Evolutionary conservation across 208 protist species (phyloP).

Genomic region (Polymyxa betae): DNA sequence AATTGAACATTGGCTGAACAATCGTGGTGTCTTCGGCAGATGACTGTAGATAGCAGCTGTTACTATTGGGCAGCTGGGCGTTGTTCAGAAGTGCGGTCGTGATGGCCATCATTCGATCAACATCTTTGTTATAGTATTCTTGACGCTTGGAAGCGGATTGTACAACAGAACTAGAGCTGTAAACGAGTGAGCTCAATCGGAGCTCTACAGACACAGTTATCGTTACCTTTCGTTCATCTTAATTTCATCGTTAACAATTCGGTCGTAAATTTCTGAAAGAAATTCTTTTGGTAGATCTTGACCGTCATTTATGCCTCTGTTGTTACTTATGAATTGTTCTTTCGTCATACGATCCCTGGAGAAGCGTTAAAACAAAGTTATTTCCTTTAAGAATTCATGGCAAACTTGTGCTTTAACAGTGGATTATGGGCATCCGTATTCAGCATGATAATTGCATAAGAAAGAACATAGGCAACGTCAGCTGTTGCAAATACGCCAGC

Average conservation of each 20-base stretch:
- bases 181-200: background rate
- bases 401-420: slow-evolving; percentile 46
- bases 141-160: background rate
- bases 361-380: slow-evolving; percentile 22
- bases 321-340: slow-evolving; percentile 65
- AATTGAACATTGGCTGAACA: slow-evolving; percentile 54
- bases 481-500: slow-evolving; percentile 72
- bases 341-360: slow-evolving; percentile 65
- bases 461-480: slow-evolving; percentile 87
- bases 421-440: slow-evolving; percentile 94
- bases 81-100: background rate
- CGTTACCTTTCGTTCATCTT: slow-evolving; percentile 59
- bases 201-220: background rate
- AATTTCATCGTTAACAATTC: slow-evolving; percentile 64
- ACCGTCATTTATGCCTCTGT: slow-evolving; percentile 64
- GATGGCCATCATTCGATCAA: background rate
- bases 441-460: slow-evolving; percentile 98
- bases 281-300: slow-evolving; percentile 61
- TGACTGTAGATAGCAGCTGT: background rate
- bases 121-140: background rate
- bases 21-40: background rate
- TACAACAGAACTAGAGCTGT: background rate
- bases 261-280: slow-evolving; percentile 58
- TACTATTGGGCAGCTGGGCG: background rate
- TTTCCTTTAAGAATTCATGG: background rate